Conservation (phyloP, 768 basidiomycete species). For the Calocera viscosa region DNA sequence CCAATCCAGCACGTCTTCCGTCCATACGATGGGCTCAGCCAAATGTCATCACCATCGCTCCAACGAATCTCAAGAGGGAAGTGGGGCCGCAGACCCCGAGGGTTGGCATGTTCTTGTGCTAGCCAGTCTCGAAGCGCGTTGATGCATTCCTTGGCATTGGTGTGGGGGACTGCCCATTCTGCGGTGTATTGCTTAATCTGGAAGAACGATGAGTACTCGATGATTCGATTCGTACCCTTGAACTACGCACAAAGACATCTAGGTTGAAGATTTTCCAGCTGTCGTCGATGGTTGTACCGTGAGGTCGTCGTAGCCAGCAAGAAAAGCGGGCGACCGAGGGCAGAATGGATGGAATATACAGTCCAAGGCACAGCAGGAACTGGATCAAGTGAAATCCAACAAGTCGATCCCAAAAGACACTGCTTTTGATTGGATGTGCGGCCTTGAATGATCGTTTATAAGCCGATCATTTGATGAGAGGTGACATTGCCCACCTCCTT, state of each 20-base stretch:
- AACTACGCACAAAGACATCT: constrained; percentile 66
- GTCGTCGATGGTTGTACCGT: constrained; percentile 57
- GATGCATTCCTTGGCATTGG: constrained; percentile 53
- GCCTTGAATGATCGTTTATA: constrained; percentile 30
- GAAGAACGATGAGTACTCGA: not conserved
- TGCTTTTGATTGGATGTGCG: constrained; percentile 21
- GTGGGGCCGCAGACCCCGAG: constrained; percentile 70
- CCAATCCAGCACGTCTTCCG: constrained; percentile 85
- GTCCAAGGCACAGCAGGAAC: constrained; percentile 64
- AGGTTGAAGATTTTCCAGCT: constrained; percentile 81
- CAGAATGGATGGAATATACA: constrained; percentile 52
- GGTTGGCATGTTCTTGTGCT: constrained; percentile 48
- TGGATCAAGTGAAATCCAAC: constrained; percentile 78
- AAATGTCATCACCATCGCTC: constrained; percentile 79
- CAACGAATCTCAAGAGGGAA: constrained; percentile 90
- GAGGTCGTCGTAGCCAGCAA: constrained; percentile 51
- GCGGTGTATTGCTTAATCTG: constrained; percentile 89
- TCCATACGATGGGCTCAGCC: constrained; percentile 80
- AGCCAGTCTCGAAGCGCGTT: constrained; percentile 61
- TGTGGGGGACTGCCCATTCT: constrained; percentile 84
- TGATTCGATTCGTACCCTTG: not conserved
- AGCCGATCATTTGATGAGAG: constrained; percentile 7
- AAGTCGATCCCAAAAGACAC: constrained; percentile 58
- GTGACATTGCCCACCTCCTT: constrained; percentile 33
- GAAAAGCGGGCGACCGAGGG: constrained; percentile 49